phyloP scores from a whole-genome alignment of 129 eudicot species.

The Daucus carota region DNA sequence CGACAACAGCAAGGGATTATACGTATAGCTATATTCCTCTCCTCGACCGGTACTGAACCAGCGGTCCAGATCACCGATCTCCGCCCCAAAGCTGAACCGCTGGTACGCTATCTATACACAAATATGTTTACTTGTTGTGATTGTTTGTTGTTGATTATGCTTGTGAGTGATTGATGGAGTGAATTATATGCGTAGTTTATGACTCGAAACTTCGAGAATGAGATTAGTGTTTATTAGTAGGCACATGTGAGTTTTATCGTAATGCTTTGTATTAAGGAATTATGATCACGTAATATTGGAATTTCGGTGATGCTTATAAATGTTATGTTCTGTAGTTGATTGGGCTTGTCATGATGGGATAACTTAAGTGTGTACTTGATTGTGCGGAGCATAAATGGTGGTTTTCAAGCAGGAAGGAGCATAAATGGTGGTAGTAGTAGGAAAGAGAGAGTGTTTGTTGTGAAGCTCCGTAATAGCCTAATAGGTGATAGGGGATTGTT shows the following conservation, averaged over 20 bases:
- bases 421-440: no score
- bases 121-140: background rate
- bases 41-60: slow-evolving; percentile 33
- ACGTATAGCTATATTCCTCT: slow-evolving; percentile 66
- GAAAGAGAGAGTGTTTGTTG: no score
- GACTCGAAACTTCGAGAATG: background rate
- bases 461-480: no score
- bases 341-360: no score
- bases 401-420: no score
- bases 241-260: background rate
- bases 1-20: slow-evolving; percentile 62
- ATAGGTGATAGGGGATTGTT: no score
- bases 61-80: slow-evolving; percentile 80
- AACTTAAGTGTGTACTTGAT: no score
- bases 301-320: no score
- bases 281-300: no score
- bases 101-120: background rate
- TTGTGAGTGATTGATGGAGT: background rate
- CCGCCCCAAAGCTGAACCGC: slow-evolving; percentile 58
- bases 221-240: background rate
- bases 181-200: background rate
- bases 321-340: no score
- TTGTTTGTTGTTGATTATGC: background rate
- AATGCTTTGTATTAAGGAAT: background rate
- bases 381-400: no score